Evolutionary conservation across 306 rosid species (phyloP).

Genomic region (Cicer chorassanicum): DNA sequence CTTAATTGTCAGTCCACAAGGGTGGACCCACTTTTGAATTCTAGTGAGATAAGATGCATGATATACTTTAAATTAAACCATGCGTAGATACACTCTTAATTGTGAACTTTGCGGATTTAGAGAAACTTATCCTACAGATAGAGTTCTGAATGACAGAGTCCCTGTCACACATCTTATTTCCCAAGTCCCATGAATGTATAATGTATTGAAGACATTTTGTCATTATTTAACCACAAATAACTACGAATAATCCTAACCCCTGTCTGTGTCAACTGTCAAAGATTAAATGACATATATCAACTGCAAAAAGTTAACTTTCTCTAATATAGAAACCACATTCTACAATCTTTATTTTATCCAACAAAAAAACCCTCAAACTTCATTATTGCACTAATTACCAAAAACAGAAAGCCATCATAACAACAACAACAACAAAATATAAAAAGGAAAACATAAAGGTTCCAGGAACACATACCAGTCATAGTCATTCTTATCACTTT

Average conservation of each 20-base stretch:
- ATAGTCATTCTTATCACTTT: constrained; percentile 85
- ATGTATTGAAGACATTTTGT: constrained; percentile 1
- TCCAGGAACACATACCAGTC: constrained; percentile 68
- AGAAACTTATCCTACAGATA: not conserved
- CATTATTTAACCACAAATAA: constrained; percentile 7
- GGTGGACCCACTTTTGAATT: not conserved
- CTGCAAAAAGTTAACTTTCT: constrained; percentile 3
- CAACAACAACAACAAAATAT: not conserved
- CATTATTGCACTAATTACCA: constrained; percentile 17
- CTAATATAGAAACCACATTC: constrained; percentile 27
- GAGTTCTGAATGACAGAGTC: not conserved
- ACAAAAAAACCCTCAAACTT: constrained; percentile 2
- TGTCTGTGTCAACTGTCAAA: not conserved
- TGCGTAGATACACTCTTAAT: not conserved
- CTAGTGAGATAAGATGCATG: not conserved
- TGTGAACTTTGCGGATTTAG: constrained; percentile 11
- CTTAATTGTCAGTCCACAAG: not conserved
- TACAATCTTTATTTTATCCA: constrained; percentile 13
- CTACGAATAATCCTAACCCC: not conserved
- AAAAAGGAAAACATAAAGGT: constrained; percentile 14
- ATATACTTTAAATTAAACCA: constrained; percentile 3
- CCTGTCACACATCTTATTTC: constrained; percentile 7
- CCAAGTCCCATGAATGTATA: constrained; percentile 9
- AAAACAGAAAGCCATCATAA: constrained; percentile 17
- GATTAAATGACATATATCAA: constrained; percentile 21